Percentiles rank a stretch among this genome's conserved stretches.
phyloP scores from a whole-genome alignment of 768 basidiomycete species.

The Leccinum disarticulatum region DNA sequence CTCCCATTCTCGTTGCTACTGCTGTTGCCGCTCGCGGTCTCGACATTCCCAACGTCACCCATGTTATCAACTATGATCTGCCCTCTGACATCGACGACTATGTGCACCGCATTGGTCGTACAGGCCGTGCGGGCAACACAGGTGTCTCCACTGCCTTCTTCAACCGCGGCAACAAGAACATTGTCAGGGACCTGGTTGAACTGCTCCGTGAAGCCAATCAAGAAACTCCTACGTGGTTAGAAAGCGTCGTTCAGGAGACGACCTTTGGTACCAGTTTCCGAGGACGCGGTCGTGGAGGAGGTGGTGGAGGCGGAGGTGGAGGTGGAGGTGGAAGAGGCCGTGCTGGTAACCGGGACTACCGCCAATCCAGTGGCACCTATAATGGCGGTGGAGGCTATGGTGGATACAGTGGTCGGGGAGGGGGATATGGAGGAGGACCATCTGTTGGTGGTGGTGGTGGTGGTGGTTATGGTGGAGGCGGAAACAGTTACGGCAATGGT shows the following conservation, averaged over 20 bases:
- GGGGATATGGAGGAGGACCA: constrained; percentile 42
- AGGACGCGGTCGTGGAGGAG: constrained; percentile 53
- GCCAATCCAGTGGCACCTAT: constrained; percentile 28
- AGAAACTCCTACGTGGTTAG: constrained; percentile 89
- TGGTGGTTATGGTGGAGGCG: constrained; percentile 30
- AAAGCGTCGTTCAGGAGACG: constrained; percentile 79
- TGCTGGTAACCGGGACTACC: constrained; percentile 38
- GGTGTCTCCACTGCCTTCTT: constrained; percentile 96
- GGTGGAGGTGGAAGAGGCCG: constrained; percentile 31
- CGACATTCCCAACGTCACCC: constrained; percentile 98
- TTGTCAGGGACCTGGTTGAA: constrained; percentile 89
- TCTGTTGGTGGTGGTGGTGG: constrained; percentile 27
- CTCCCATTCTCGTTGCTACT: constrained; percentile 96
- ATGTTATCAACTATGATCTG: constrained; percentile 97
- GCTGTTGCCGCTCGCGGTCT: constrained; percentile 98
- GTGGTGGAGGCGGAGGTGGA: constrained; percentile 11
- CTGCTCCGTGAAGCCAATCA: constrained; percentile 95
- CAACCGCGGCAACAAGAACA: constrained; percentile 90
- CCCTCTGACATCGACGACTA: constrained; percentile 99
- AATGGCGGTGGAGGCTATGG: constrained; percentile 36
- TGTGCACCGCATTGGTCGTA: constrained; percentile 97
- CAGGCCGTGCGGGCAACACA: constrained; percentile 97
- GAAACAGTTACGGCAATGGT: constrained; percentile 32
- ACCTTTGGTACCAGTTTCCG: constrained; percentile 62
- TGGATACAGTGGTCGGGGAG: constrained; percentile 34